Evolutionary conservation across 2,329 filamentous ascomycete species (phyloP), one percentile per base, ranked within the genome.

Genomic region (Xylaria polymorpha): DNA sequence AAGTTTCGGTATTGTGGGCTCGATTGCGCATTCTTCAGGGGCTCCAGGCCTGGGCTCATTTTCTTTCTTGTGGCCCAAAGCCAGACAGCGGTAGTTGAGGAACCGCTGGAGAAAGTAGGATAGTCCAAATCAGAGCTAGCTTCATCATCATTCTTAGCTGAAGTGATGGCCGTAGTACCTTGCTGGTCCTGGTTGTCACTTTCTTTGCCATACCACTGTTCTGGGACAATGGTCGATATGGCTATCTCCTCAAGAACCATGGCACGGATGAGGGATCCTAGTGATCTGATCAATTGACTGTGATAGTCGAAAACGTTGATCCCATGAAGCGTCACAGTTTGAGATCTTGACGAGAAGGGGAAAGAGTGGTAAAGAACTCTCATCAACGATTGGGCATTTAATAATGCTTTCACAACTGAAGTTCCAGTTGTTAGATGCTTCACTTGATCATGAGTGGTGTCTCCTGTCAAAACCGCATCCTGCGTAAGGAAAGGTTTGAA

Each of bases 241-340:
- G 91, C 83, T 43, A 94, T 92, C 72, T 97, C 92, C 79, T 99
- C 95, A 80, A 91, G 91, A n/a, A 97, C 86, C 68, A 94, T 92
- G 61, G 91, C 91, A 50, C 92, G 88, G 72, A 98, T 87, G 18
- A 99, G 83, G 29, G 90, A 90, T 3, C 94, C 94, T 41, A 98
- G 86, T 32, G 90, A 89, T 70, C 89, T 87, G 29, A 97, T 86
- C 44, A 98, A 83, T n/a, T 85, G 81, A 53, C 89, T 84, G 77
- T 97, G 97, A 78, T 93, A 91, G 78, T 98, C 95, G 39, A 91
- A 93, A 25, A 97, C 86, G 76, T 97, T 97, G 74, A 97, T 87
- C 32, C 89, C 87, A 64, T 88, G 89, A 75, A 98, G 92, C 12
- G 91, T 87, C 37, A 89, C 87, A 10, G 83, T 83, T 61, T 88